Conservation (phyloP, 139 green algal species). For the Volvox africanus region DNA sequence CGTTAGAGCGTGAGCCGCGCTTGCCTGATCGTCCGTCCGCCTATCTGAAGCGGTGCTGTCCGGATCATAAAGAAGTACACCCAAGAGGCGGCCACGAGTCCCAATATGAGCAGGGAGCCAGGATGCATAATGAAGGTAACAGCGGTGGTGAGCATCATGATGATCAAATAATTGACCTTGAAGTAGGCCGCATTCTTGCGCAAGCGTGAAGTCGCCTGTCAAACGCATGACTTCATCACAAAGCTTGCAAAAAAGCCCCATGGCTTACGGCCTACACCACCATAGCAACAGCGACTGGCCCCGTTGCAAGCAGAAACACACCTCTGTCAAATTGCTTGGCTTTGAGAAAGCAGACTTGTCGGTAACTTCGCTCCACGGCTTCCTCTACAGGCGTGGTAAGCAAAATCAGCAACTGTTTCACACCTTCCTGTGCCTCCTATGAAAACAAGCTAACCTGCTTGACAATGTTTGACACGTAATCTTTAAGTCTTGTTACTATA, state of each 20-base stretch:
- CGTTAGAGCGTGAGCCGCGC: background rate
- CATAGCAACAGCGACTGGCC: background rate
- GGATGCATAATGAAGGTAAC: slow-evolving; percentile 83
- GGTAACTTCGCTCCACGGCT: slow-evolving; percentile 91
- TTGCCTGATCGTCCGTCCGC: slow-evolving; percentile 83
- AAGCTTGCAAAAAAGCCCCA: background rate
- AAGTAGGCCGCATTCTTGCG: slow-evolving; percentile 95
- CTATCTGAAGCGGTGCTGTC: slow-evolving; percentile 80
- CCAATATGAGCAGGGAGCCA: slow-evolving; percentile 83
- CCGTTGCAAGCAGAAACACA: slow-evolving; percentile 30
- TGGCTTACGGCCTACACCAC: background rate
- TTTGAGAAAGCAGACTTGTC: slow-evolving; percentile 86
- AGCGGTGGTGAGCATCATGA: slow-evolving; percentile 73
- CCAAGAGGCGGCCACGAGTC: slow-evolving; percentile 79
- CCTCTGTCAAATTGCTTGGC: slow-evolving; percentile 82
- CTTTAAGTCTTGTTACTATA: slow-evolving; percentile 4
- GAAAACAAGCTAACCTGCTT: slow-evolving; percentile 11
- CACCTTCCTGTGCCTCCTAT: background rate
- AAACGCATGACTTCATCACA: background rate
- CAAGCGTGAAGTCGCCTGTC: slow-evolving; percentile 80
- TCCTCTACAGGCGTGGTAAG: slow-evolving; percentile 71
- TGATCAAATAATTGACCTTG: slow-evolving; percentile 91
- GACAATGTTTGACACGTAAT: background rate
- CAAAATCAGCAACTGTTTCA: background rate
- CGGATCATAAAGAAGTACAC: slow-evolving; percentile 90